Conservation (phyloP, 768 basidiomycete species). For the Lactarius deliciosus region DNA sequence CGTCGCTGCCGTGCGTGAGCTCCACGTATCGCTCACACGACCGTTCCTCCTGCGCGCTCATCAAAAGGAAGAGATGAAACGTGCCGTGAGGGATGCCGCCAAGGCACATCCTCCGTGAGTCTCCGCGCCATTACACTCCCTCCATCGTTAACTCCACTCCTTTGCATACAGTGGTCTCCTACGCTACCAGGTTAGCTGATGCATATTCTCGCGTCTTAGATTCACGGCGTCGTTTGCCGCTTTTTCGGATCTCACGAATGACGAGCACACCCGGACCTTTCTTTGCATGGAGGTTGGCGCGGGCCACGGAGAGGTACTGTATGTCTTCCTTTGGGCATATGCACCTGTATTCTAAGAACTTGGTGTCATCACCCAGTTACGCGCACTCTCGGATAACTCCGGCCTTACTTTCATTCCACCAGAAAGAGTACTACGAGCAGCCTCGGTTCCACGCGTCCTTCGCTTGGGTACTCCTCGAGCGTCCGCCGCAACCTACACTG, state of each 20-base stretch:
- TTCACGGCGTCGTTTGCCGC: constrained; percentile 72
- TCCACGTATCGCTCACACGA: constrained; percentile 86
- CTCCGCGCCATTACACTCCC: constrained; percentile 6
- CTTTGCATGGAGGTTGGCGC: constrained; percentile 80
- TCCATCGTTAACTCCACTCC: background rate
- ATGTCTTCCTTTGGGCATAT: background rate
- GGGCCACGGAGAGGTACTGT: constrained; percentile 76
- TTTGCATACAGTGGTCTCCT: background rate
- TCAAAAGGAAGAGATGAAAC: constrained; percentile 73
- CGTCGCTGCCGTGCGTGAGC: constrained; percentile 39
- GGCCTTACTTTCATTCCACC: constrained; percentile 56
- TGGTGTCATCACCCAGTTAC: constrained; percentile 50
- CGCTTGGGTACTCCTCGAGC: constrained; percentile 76
- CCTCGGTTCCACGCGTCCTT: constrained; percentile 90
- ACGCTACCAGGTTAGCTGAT: constrained; percentile 12
- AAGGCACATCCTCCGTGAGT: constrained; percentile 49
- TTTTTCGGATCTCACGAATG: constrained; percentile 71
- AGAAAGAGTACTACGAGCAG: constrained; percentile 74
- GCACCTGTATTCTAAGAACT: constrained; percentile 2
- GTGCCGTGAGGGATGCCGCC: constrained; percentile 55
- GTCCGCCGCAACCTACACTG: background rate
- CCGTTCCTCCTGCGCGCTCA: constrained; percentile 78
- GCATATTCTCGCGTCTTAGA: constrained; percentile 40
- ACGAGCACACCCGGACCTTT: constrained; percentile 80
- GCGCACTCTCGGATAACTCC: constrained; percentile 53